Base-by-base conservation (phyloP, 2,329 filamentous ascomycete genomes). In the Fusarium algeriense region DNA sequence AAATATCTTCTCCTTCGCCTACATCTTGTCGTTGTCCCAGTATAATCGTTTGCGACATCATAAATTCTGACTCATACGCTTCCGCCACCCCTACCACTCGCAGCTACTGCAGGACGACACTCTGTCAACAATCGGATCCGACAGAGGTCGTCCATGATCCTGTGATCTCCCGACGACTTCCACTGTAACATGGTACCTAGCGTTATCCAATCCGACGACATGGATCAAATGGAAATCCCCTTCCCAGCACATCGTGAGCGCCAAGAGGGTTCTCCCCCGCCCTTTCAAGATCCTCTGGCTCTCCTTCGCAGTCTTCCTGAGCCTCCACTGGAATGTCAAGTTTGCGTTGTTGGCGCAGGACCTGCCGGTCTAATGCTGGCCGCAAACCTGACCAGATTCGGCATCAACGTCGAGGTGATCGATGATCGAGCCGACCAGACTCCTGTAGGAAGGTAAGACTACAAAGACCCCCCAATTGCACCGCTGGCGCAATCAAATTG, bases 361-460 rank as follows among this genome's bases (percentile, higher is more conserved):
- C 87, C 87, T 5, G 86, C 87, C 17, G 87, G 87, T 63, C 81
- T 89, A 62, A 88, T 88, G 85, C 79, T 88, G 71, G 85, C 84
- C 55, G 81, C 83, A 71, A 85, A 84, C 70, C 83, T 93, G 38
- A 87, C 87, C 20, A 86, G 91, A 12, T 92, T 88, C 74, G 91
- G 91, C 17, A 88, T 93, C 74, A 88, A 88, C 60, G 86, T 88
- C 6, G 85, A 86, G 43, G 85, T 93, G 46, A 84, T 93, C 52
- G 92, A 94, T 81, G 90, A 93, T 77, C 83, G 91, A 69, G 83
- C 87, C 37, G 88, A 92, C 74, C 89, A 89, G 75, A 94, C 92
- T 3, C 84, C 88, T 9, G 90, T 90, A 12, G 91, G 91, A 77
- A 81, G 82, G 82, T 84, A 81, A 76, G 71, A n/a, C 30, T 35